Evolutionary conservation across 306 rosid species (phyloP).

Genomic region (Quercus glauca): DNA sequence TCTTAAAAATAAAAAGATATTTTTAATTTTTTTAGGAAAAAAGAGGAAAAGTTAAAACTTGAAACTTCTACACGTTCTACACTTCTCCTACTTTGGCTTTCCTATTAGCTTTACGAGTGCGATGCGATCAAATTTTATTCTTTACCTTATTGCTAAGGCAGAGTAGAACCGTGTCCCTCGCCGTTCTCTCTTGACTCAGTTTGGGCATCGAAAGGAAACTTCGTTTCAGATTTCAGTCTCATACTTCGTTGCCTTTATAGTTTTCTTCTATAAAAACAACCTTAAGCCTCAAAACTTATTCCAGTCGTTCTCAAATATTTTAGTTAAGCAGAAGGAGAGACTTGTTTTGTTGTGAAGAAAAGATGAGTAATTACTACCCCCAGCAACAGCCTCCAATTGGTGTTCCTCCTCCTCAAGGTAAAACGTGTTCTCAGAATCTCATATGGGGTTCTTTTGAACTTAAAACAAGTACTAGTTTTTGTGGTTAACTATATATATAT

Average conservation of each 20-base stretch:
- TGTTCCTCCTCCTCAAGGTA: constrained; percentile 68
- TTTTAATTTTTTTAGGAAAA: no score
- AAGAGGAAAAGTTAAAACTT: no score
- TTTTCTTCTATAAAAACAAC: background rate
- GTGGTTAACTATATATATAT: no score
- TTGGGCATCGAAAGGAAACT: background rate
- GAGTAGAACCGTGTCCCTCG: background rate
- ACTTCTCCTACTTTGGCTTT: background rate
- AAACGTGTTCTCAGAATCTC: background rate
- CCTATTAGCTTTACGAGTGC: background rate
- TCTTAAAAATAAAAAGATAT: no score
- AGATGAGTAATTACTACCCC: constrained; percentile 45
- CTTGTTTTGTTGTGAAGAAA: background rate
- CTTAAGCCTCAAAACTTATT: background rate
- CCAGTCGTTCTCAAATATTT: background rate
- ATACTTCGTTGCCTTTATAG: background rate
- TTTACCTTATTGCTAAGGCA: background rate
- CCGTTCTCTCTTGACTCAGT: background rate
- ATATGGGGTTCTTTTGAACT: no score
- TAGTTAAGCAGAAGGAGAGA: background rate
- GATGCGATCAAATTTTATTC: background rate
- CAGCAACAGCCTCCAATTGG: constrained; percentile 57
- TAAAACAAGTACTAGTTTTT: no score
- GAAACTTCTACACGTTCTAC: no score
- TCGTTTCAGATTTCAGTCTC: background rate